These are phyloP conservation scores for Helicocarpus griseus DNA, from an alignment of 2,329 filamentous ascomycete species.

Conservation along the genomic window DNA sequence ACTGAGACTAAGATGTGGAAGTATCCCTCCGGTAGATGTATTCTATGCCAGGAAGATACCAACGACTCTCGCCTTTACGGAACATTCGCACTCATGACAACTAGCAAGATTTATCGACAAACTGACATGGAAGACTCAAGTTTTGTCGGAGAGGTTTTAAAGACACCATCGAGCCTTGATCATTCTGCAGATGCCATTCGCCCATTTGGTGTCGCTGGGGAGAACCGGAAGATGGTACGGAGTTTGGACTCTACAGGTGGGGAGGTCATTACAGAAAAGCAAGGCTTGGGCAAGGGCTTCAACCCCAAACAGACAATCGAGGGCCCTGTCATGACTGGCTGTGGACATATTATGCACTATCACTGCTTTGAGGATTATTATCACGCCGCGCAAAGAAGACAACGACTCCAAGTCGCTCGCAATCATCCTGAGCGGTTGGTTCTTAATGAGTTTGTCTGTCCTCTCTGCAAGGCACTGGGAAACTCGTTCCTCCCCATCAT, in stretches of 20 bases:
- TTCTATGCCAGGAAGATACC: constrained; percentile 91
- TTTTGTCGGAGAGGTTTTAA: constrained; percentile 71
- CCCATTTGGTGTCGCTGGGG: constrained; percentile 82
- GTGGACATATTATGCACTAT: constrained; percentile 98
- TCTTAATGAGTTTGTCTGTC: constrained; percentile 86
- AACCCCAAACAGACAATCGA: constrained; percentile 55
- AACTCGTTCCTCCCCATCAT: constrained; percentile 92
- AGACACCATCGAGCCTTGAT: constrained; percentile 73
- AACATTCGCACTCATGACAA: constrained; percentile 80
- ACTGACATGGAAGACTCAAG: constrained; percentile 75
- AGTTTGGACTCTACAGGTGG: constrained; percentile 67
- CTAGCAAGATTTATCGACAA: constrained; percentile 77
- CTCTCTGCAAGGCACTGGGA: constrained; percentile 89
- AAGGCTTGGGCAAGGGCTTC: constrained; percentile 84
- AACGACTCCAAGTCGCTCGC: constrained; percentile 84
- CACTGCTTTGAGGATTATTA: constrained; percentile 90
- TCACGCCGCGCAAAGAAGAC: constrained; percentile 70
- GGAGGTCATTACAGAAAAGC: constrained; percentile 61
- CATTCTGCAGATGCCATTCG: constrained; percentile 71
- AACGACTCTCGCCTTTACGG: constrained; percentile 83
- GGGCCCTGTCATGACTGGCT: constrained; percentile 80
- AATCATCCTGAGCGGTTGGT: constrained; percentile 79
- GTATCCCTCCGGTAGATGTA: constrained; percentile 87
- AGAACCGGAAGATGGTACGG: constrained; percentile 68
- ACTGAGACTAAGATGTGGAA: constrained; percentile 70